phyloP scores from a whole-genome alignment of 768 basidiomycete species.

The Vishniacozyma victoriae region DNA sequence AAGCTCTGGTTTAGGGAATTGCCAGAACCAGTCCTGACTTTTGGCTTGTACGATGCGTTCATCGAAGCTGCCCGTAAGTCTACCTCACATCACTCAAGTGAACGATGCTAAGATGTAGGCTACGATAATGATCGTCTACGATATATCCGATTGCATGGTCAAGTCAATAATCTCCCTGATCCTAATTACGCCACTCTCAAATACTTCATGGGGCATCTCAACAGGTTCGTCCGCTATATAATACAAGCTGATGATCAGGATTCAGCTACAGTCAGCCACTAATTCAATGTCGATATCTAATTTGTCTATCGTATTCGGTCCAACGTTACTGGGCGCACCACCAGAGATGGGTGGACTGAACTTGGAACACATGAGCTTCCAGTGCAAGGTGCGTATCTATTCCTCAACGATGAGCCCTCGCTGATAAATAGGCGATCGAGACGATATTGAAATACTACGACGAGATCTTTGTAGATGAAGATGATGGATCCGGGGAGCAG shows the following conservation, averaged over 20 bases:
- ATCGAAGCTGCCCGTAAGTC: slow-evolving; percentile 87
- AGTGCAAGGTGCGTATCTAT: slow-evolving; percentile 47
- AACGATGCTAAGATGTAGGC: slow-evolving; percentile 50
- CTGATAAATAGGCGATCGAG: slow-evolving; percentile 68
- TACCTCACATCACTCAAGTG: background rate
- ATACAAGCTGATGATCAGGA: slow-evolving; percentile 51
- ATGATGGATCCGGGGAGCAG: slow-evolving; percentile 41
- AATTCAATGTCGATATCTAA: slow-evolving; percentile 94
- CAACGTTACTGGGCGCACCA: slow-evolving; percentile 81
- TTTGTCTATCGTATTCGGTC: slow-evolving; percentile 93
- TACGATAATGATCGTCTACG: slow-evolving; percentile 85
- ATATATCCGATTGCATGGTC: slow-evolving; percentile 92
- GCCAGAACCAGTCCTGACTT: slow-evolving; percentile 86
- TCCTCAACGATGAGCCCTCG: background rate
- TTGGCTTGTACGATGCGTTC: slow-evolving; percentile 78
- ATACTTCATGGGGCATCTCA: slow-evolving; percentile 86
- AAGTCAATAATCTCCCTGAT: slow-evolving; percentile 95
- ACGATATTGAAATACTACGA: slow-evolving; percentile 89
- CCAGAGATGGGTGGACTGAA: slow-evolving; percentile 47
- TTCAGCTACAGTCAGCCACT: slow-evolving; percentile 64
- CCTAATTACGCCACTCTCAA: slow-evolving; percentile 98
- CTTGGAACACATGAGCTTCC: slow-evolving; percentile 51
- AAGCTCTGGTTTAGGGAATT: slow-evolving; percentile 96
- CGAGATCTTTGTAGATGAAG: slow-evolving; percentile 90
- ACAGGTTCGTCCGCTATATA: slow-evolving; percentile 55